Conservation (phyloP, 495 filamentous ascomycete genomes). For the Hyphodiscus hymeniophilus region DNA sequence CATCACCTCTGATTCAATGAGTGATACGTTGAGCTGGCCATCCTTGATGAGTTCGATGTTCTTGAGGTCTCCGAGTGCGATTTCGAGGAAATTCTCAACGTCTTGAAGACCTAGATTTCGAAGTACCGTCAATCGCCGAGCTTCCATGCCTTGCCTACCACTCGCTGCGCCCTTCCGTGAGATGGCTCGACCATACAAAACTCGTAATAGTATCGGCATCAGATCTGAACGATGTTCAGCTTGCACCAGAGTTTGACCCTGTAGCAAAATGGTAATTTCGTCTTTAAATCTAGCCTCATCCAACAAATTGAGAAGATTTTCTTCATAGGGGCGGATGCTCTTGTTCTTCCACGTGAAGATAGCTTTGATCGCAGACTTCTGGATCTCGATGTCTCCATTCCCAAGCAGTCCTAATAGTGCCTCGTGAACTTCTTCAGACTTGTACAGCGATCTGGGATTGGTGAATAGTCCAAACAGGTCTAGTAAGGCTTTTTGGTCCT, state of each 20-base stretch:
- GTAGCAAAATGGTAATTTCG: slow-evolving; percentile 79
- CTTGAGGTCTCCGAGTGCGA: slow-evolving; percentile 65
- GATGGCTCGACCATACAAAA: slow-evolving; percentile 85
- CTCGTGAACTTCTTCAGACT: slow-evolving; percentile 64
- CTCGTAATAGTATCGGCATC: slow-evolving; percentile 76
- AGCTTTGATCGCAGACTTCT: slow-evolving; percentile 74
- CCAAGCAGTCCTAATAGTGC: slow-evolving; percentile 64
- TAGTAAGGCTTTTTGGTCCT: slow-evolving; percentile 75
- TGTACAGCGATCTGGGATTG: slow-evolving; percentile 78
- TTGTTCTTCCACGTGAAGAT: slow-evolving; percentile 82
- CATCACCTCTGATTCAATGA: slow-evolving; percentile 45
- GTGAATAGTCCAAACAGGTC: slow-evolving; percentile 74
- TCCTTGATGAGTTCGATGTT: slow-evolving; percentile 48
- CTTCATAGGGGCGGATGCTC: slow-evolving; percentile 68
- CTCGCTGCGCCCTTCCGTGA: slow-evolving; percentile 66
- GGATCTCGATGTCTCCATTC: slow-evolving; percentile 83
- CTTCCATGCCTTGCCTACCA: slow-evolving; percentile 50
- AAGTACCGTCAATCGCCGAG: slow-evolving; percentile 50
- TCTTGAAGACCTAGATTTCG: slow-evolving; percentile 49
- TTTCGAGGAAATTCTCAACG: slow-evolving; percentile 69
- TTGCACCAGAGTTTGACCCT: slow-evolving; percentile 70
- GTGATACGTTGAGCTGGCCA: slow-evolving; percentile 34
- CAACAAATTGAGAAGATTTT: slow-evolving; percentile 78
- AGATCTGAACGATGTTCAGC: slow-evolving; percentile 59
- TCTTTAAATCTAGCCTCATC: slow-evolving; percentile 91